Base-by-base conservation (phyloP, 768 basidiomycete species). In the Tulasnella sp. region DNA sequence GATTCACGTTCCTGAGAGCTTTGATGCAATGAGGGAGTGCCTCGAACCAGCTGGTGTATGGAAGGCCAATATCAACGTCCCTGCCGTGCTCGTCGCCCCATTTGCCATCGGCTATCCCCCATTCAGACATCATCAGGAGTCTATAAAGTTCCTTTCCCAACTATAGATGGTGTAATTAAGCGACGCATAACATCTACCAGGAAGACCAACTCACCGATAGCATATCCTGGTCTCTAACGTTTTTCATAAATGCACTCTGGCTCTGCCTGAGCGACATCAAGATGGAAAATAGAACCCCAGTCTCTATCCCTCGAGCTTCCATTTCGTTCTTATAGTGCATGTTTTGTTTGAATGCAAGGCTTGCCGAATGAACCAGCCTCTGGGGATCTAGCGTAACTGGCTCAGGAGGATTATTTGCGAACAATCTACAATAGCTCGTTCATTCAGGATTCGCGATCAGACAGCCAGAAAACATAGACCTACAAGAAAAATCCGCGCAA, bases 111-210 rank as follows among this genome's bases (percentile, higher is more conserved):
- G 34, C 47, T 13, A 48, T 4, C 2, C 47, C 19, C 37, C 37
- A 48, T 20, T 48, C 47, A 2, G 47, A 48, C 12, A 24, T 33
- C 37, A 48, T 39, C 5, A 48, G 16, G 16, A 49, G 47, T 8
- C 22, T 16, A 20, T 49, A 49, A 12, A 49, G 47, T n/a, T 22
- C 40, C 33, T 49, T 49, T 42, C 47, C 47, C 4, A 49, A 37
- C 47, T 49, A 40, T n/a, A 39, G 15, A 22, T 4, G 1, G 10
- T 19, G 13, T 6, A 37, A 37, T 2, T 3, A 39, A 3, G 20
- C 22, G 22, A 2, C 12, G 8, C 7, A 15, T 45, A 24, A 6
- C 24, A 35, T 9, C 4, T n/a, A 13, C 15, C 20, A 31, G 15
- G 12, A 13, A 20, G 9, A n/a, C n/a, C n/a, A n/a, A 13, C 32